Base-by-base conservation (phyloP, 2,329 filamentous ascomycete genomes). In the Fonsecaea monophora region DNA sequence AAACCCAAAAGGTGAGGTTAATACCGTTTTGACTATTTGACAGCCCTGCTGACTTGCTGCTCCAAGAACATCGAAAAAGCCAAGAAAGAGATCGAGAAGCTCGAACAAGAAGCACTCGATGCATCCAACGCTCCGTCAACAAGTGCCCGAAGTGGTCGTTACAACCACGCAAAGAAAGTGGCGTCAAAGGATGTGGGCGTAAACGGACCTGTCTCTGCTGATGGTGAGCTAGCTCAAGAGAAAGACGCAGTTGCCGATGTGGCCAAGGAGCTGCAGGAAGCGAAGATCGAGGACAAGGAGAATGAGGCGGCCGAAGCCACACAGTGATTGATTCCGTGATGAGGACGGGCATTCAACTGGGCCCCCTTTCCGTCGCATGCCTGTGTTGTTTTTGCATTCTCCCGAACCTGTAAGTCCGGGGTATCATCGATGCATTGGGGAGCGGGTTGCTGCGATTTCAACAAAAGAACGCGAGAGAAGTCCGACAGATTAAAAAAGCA, bases 61-160 rank as follows among this genome's bases (percentile, higher is more conserved):
- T 75, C 82, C 34, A 75, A 98, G 95, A 99, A 99, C 85, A 90
- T 98, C 68, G 92, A 92, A 71, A 97, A 97, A 82, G 95, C 95
- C 68, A 91, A 97, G 84, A 94, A 94, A 81, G 93, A 97, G 80
- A 96, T 99, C 70, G 92, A 94, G 77, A 89, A 89, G 73, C 87
- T 98, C 53, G 87, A 89, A 73, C 82, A 85, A 64, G 94, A 97
- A 77, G 88, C 89, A 64, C 83, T 86, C 71, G 86, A 87, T 68
- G 84, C 84, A 70, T 80, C 80, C 70, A 80, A 79, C 69, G 80
- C 81, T n/a, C 73, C 77, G 42, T 77, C 78, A 72, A 84, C 81
- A 40, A 62, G 30, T 58, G 21, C 64, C 37, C 35, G 59, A 35
- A 67, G 53, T 37, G 72, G 82, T 82, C 75, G 83, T 78, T 68